Evolutionary conservation across 106 monocot species (phyloP), one percentile per base, ranked within the genome.

Genomic region (Hemerocallis citrina): DNA sequence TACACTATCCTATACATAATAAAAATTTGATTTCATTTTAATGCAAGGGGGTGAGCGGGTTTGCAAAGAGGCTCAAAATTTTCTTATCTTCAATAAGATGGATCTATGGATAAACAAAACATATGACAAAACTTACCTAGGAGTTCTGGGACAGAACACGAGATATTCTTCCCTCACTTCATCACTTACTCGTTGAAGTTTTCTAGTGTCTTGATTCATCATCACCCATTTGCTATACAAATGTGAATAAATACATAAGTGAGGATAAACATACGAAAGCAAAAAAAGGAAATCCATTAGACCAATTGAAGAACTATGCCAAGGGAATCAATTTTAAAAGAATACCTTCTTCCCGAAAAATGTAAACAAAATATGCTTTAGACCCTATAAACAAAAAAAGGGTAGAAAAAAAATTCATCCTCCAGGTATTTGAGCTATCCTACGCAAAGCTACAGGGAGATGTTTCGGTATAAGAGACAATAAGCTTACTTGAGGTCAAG

Each of bases 181-280:
- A 67, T 93, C 93, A 69, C 54, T 93, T 24, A 93, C 93, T 72
- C 93, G 67, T 52, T 93, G 93, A 73, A 93, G 81, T 40, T 64
- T 84, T 51, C 93, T 78, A 15, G 93, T 89, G 62, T 88, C 82
- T 82, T 88, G 83, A 64, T 93, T 85, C 93, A 93, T 93, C 93
- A 93, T 93, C 63, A 89, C 93, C 85, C 88, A 93, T 36, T 89
- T 93, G 54, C 93, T 93, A 75, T 48, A 38, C 19, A 13, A 72
- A 37, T 19, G 23, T 43, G 27, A 19, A 38, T 28, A 36, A 7
- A 21, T 35, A 24, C 29, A 50, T 4, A 60, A 39, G 24, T 69
- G 6, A 65, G 29, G 52, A 1, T 8, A 44, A 43, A 44, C 16
- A 29, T 29, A 16, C 30, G 6, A 28, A 44, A 62, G 61, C 17